These are phyloP conservation scores for Fusarium devonianum DNA, from an alignment of 2,329 filamentous ascomycete species.

Conservation along the genomic window DNA sequence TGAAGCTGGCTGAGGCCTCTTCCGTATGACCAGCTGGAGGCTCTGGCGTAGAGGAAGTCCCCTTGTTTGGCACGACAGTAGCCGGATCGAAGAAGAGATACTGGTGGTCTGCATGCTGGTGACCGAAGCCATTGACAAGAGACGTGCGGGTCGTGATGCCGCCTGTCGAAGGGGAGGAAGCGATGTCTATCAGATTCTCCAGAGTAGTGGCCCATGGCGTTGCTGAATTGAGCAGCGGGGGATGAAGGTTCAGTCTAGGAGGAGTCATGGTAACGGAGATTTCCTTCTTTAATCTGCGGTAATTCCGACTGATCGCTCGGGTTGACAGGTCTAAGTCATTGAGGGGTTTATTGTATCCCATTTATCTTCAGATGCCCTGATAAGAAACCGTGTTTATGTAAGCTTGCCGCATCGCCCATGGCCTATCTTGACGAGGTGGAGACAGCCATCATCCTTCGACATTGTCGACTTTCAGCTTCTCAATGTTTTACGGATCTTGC, in stretches of 20 bases:
- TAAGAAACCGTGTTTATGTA: too few relatives aligned
- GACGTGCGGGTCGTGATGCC: constrained; percentile 79
- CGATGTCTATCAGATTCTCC: constrained; percentile 67
- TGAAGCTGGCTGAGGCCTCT: constrained; percentile 58
- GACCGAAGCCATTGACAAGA: constrained; percentile 68
- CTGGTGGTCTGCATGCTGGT: constrained; percentile 67
- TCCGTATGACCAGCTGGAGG: constrained; percentile 34
- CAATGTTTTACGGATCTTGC: too few relatives aligned
- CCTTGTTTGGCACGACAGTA: constrained; percentile 34
- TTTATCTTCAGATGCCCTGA: too few relatives aligned
- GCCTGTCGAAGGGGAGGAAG: constrained; percentile 68
- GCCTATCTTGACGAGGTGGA: too few relatives aligned
- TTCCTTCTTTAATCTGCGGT: too few relatives aligned
- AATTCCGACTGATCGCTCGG: too few relatives aligned
- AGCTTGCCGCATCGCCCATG: too few relatives aligned
- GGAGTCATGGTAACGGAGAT: constrained; percentile 37
- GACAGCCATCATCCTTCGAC: too few relatives aligned
- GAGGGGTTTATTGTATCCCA: too few relatives aligned
- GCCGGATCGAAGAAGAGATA: constrained; percentile 68
- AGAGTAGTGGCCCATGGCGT: constrained; percentile 77
- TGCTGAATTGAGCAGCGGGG: constrained; percentile 77
- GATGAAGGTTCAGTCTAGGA: constrained; percentile 57
- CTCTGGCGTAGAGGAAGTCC: constrained; percentile 26
- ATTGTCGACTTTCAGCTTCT: too few relatives aligned
- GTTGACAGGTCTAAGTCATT: too few relatives aligned